These are phyloP conservation scores for Xylariomycetidae sp. DNA, from an alignment of 2,329 filamentous ascomycete species.

Conservation along the genomic window DNA sequence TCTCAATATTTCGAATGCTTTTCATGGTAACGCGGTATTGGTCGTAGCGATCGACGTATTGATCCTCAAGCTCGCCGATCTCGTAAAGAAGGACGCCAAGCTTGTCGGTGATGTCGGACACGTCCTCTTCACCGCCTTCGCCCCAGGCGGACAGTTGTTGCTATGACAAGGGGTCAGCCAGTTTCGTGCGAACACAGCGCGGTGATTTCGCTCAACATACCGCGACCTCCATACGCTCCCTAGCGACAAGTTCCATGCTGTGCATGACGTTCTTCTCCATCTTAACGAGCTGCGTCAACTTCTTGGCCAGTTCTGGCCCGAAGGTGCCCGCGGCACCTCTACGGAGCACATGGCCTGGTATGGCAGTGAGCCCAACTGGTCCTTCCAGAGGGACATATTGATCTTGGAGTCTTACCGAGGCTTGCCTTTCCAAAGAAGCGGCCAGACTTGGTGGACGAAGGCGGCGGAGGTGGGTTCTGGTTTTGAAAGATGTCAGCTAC, in stretches of 20 bases:
- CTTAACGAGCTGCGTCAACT: slow-evolving; percentile 95
- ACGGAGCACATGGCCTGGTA: slow-evolving; percentile 59
- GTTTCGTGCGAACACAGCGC: neutral
- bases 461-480: slow-evolving; percentile 85
- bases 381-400: no score
- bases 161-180: slow-evolving; percentile 37
- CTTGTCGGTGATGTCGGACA: slow-evolving; percentile 98
- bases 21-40: slow-evolving; percentile 99
- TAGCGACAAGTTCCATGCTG: slow-evolving; percentile 88
- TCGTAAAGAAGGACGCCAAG: slow-evolving; percentile 96
- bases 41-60: slow-evolving; percentile 97
- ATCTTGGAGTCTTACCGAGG: slow-evolving; percentile 66
- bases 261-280: slow-evolving; percentile 99
- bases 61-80: slow-evolving; percentile 95
- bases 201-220: slow-evolving; percentile 53
- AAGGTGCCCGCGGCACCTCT: slow-evolving; percentile 72
- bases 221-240: slow-evolving; percentile 97
- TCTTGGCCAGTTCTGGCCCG: slow-evolving; percentile 86
- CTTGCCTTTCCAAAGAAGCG: slow-evolving; percentile 83
- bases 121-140: slow-evolving; percentile 90
- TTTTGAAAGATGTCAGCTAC: slow-evolving; percentile 6
- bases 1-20: slow-evolving; percentile 98
- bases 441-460: slow-evolving; percentile 84
- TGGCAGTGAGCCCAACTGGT: slow-evolving; percentile 8
- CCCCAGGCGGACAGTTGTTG: slow-evolving; percentile 99